Conservation (phyloP, 768 basidiomycete species). For the Suillus sp. region DNA sequence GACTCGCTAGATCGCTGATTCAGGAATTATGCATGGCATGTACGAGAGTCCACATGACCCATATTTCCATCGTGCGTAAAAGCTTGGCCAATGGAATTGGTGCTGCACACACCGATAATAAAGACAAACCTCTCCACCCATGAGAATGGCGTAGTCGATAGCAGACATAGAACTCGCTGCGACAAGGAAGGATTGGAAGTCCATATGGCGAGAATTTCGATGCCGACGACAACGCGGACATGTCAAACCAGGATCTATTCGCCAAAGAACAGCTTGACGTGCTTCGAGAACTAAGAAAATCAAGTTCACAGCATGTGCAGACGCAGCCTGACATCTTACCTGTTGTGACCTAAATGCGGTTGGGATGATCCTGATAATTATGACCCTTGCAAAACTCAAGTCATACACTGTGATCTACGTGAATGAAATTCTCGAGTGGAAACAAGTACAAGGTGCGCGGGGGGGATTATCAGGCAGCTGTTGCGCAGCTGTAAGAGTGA, state of each 20-base stretch:
- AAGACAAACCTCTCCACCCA: conserved; percentile 23
- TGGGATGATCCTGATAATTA: conserved; percentile 25
- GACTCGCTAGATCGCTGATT: neutral
- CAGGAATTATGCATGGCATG: neutral
- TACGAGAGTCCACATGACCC: neutral
- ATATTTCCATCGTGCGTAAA: neutral
- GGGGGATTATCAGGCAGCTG: neutral
- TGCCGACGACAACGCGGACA: conserved; percentile 11
- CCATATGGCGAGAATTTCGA: neutral
- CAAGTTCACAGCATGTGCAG: conserved; percentile 31
- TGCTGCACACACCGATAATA: conserved; percentile 22
- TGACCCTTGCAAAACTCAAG: conserved; percentile 40
- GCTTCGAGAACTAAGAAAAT: conserved; percentile 29
- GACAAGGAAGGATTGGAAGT: conserved; percentile 9
- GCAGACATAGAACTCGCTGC: conserved; percentile 14
- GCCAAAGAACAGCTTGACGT: conserved; percentile 23
- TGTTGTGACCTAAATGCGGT: conserved; percentile 6
- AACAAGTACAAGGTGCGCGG: neutral
- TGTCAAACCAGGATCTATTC: conserved; percentile 19
- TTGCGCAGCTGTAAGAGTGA: too few relatives aligned
- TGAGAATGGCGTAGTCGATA: conserved; percentile 30
- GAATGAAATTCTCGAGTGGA: neutral
- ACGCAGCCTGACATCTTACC: conserved; percentile 19
- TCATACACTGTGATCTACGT: conserved; percentile 21
- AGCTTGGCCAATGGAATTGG: neutral